Conservation (phyloP, 2,329 filamentous ascomycete species). For the Lachnellula suecica region DNA sequence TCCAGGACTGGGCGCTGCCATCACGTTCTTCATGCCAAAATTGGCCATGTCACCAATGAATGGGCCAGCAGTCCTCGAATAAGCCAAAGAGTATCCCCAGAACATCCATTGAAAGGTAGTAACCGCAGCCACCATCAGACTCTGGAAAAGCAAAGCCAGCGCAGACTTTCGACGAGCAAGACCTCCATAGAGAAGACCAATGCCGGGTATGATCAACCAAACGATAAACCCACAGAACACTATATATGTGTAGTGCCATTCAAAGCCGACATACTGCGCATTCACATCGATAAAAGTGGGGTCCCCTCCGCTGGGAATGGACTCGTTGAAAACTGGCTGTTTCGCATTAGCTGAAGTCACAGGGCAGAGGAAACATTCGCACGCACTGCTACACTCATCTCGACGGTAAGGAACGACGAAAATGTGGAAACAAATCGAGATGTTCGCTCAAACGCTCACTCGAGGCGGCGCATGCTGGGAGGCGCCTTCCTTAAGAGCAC, state of each 20-base stretch:
- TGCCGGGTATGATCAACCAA: constrained; percentile 66
- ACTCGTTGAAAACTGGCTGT: constrained; percentile 27
- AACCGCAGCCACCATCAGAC: constrained; percentile 55
- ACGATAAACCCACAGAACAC: constrained; percentile 59
- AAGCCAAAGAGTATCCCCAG: constrained; percentile 64
- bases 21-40: constrained; percentile 60
- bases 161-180: constrained; percentile 62
- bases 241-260: constrained; percentile 62
- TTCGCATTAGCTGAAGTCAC: constrained; percentile 2
- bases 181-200: constrained; percentile 64
- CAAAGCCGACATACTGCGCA: constrained; percentile 54
- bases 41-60: constrained; percentile 64
- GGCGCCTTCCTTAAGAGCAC: not conserved
- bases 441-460: not conserved
- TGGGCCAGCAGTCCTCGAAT: constrained; percentile 56
- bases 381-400: constrained; percentile 20
- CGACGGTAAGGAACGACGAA: not conserved
- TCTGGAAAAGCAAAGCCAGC: constrained; percentile 61
- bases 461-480: not conserved
- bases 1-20: constrained; percentile 59
- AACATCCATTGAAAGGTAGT: constrained; percentile 59
- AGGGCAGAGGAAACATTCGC: not conserved
- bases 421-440: not conserved
- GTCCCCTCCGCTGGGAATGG: constrained; percentile 52
- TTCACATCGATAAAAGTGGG: constrained; percentile 49